Evolutionary conservation across 2,329 filamentous ascomycete species (phyloP).

Genomic region (Arthrobotrys conoides): DNA sequence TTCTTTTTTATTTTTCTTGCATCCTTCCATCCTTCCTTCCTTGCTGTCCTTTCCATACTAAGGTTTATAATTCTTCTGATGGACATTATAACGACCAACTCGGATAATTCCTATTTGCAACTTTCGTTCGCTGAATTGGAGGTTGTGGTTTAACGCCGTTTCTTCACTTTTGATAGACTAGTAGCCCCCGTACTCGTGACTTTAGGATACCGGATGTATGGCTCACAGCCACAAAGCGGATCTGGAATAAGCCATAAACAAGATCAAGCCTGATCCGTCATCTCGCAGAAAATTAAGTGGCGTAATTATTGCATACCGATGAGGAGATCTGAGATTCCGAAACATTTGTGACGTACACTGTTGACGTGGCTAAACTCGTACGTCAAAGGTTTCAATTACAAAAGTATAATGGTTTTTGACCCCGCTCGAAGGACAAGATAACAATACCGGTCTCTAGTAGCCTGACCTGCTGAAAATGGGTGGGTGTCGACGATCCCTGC

Average conservation of each 20-base stretch:
- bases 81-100: constrained; percentile 51
- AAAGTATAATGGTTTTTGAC: too few relatives aligned
- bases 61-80: constrained; percentile 18
- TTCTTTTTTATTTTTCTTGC: constrained; percentile 11
- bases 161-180: not conserved
- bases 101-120: constrained; percentile 42
- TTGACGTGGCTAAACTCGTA: not conserved
- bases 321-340: not conserved
- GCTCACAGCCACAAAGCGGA: not conserved
- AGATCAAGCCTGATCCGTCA: not conserved
- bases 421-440: not conserved
- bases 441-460: not conserved
- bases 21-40: not conserved
- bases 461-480: not conserved
- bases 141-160: not conserved
- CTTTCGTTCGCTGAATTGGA: constrained; percentile 18
- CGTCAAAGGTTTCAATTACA: not conserved
- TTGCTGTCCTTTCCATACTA: not conserved
- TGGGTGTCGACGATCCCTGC: constrained; percentile 15
- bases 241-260: not conserved
- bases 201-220: not conserved
- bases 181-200: not conserved
- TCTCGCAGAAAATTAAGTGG: not conserved
- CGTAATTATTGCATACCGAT: not conserved
- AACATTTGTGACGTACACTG: constrained; percentile 2